phyloP scores from a whole-genome alignment of 805 yeast species.

The Ogataea methylovora region DNA sequence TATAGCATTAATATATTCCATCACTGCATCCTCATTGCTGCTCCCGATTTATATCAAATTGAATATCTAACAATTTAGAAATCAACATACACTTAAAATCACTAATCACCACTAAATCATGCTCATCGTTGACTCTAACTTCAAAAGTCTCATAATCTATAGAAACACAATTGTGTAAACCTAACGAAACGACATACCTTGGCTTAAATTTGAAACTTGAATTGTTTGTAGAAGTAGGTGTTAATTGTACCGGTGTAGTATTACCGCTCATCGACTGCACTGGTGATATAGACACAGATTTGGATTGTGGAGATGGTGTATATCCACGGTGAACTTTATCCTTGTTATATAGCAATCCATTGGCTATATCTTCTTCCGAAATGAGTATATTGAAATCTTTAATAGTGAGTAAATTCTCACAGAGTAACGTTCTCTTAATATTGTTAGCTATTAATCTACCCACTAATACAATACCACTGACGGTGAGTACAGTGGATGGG shows the following conservation, averaged over 20 bases:
- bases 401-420: conserved; percentile 2
- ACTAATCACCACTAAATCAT: background rate
- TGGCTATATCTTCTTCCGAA: conserved; percentile 1
- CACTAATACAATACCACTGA: conserved; percentile 4
- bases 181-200: conserved; percentile 1
- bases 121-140: background rate
- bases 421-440: background rate
- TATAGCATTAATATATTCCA: too few relatives aligned
- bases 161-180: conserved; percentile 1
- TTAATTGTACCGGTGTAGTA: too few relatives aligned
- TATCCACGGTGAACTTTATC: background rate
- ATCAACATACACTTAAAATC: conserved; percentile 1
- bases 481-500: conserved; percentile 3
- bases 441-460: conserved; percentile 7
- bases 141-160: background rate
- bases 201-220: background rate
- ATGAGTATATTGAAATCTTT: conserved; percentile 2
- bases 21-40: too few relatives aligned
- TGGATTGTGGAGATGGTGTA: background rate
- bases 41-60: too few relatives aligned
- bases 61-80: background rate
- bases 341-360: conserved; percentile 5
- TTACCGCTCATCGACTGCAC: background rate
- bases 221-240: background rate
- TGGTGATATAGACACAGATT: background rate